A percentile compares a stretch with the other conserved stretches of the same genome.
Evolutionary conservation across 352 stramenopile genomes (phyloP).

Genomic region (Phytophthora nicotianae): DNA sequence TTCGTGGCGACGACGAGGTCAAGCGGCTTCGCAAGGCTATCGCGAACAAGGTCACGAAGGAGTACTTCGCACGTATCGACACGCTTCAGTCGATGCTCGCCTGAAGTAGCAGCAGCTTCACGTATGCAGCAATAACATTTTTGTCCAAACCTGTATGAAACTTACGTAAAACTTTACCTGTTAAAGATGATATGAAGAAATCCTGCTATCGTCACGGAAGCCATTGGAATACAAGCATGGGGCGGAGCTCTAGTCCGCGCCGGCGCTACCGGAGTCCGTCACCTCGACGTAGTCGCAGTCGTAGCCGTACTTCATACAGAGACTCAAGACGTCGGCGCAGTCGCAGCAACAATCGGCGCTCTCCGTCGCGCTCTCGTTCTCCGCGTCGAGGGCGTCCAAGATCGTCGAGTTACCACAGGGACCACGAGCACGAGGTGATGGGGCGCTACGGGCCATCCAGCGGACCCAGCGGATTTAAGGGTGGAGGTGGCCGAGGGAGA

Average conservation of each 20-base stretch:
- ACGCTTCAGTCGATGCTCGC: conserved; percentile 42
- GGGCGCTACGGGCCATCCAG: conserved; percentile 34
- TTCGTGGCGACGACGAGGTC: conserved; percentile 70
- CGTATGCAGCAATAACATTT: neutral
- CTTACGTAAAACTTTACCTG: no score
- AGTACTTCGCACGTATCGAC: conserved; percentile 77
- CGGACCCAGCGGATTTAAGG: conserved; percentile 25
- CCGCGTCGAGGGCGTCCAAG: conserved; percentile 28
- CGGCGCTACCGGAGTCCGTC: conserved; percentile 30
- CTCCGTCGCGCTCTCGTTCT: conserved; percentile 33
- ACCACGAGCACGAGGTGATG: conserved; percentile 34
- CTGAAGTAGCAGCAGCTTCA: conserved; percentile 11
- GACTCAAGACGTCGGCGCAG: conserved; percentile 25
- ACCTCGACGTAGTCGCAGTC: conserved; percentile 33
- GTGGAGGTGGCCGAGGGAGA: conserved; percentile 12
- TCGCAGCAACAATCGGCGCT: conserved; percentile 22
- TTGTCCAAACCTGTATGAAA: neutral
- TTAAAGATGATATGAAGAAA: neutral
- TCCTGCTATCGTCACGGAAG: neutral
- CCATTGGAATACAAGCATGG: conserved; percentile 27
- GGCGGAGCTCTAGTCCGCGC: conserved; percentile 35
- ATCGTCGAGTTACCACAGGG: conserved; percentile 21
- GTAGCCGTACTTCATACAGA: conserved; percentile 34
- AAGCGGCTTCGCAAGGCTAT: conserved; percentile 76
- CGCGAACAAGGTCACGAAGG: conserved; percentile 61